These are phyloP conservation scores for Lactarius indigo DNA, from an alignment of 768 basidiomycete genomes.

Conservation along the genomic window DNA sequence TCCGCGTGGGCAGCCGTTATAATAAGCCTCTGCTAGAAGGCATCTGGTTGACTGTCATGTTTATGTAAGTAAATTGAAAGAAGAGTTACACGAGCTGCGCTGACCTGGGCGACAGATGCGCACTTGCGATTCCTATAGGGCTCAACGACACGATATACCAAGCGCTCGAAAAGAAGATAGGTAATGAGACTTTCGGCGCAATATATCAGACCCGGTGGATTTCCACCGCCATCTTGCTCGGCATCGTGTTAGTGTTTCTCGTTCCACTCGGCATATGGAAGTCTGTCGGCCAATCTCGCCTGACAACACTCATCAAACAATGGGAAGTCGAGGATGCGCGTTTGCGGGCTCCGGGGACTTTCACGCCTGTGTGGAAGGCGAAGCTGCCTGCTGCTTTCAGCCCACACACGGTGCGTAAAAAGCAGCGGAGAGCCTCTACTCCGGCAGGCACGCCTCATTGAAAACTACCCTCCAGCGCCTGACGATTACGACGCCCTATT, in stretches of 20 bases:
- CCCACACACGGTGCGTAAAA: conserved; percentile 35
- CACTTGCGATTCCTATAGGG: conserved; percentile 39
- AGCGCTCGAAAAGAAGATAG: conserved; percentile 25
- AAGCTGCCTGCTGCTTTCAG: conserved; percentile 40
- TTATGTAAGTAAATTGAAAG: conserved; percentile 38
- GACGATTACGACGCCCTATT: conserved; percentile 37
- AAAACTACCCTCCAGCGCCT: conserved; percentile 34
- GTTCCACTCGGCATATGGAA: conserved; percentile 42
- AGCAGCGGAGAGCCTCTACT: background rate
- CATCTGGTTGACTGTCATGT: conserved; percentile 37
- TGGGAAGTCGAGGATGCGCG: conserved; percentile 43
- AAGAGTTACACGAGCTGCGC: background rate
- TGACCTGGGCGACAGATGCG: conserved; percentile 30
- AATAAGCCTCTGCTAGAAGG: conserved; percentile 45
- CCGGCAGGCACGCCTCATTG: background rate
- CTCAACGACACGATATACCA: conserved; percentile 37
- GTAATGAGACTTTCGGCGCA: background rate
- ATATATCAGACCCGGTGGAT: conserved; percentile 37
- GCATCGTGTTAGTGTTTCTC: conserved; percentile 35
- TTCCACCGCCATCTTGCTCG: conserved; percentile 38
- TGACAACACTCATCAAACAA: conserved; percentile 36
- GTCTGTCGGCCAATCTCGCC: conserved; percentile 36
- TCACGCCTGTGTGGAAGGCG: conserved; percentile 41
- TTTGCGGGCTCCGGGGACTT: conserved; percentile 26
- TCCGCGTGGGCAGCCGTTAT: conserved; percentile 37